phyloP scores from a whole-genome alignment of 257 asterid species.

The Nicotiana paniculata region DNA sequence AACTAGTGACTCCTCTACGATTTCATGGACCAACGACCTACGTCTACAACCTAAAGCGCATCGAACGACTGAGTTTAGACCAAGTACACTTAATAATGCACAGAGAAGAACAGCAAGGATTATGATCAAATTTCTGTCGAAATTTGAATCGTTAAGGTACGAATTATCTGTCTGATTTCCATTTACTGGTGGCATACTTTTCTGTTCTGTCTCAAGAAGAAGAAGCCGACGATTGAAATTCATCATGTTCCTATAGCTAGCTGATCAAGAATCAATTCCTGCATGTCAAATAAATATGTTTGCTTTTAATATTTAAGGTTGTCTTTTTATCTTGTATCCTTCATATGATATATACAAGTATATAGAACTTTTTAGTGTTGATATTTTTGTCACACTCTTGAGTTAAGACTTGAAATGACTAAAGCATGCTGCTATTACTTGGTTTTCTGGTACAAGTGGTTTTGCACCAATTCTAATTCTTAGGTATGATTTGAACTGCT shows the following conservation, averaged over 20 bases:
- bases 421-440: not conserved
- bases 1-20: conserved; percentile 5
- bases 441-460: not conserved
- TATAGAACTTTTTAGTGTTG: too few species aligned
- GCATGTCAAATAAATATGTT: not conserved
- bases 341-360: too few species aligned
- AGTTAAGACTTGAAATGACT: not conserved
- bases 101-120: conserved; percentile 54
- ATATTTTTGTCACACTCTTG: not conserved
- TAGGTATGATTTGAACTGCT: not conserved
- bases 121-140: conserved; percentile 65
- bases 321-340: not conserved
- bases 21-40: not conserved
- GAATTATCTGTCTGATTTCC: conserved; percentile 15
- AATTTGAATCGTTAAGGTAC: conserved; percentile 18
- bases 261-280: not conserved
- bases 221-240: conserved; percentile 17
- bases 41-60: conserved; percentile 27
- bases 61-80: too few species aligned
- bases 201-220: conserved; percentile 18
- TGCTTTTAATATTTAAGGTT: too few species aligned
- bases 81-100: conserved; percentile 52
- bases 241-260: not conserved
- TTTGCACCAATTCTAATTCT: not conserved
- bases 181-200: not conserved